Evolutionary conservation across 768 basidiomycete genomes (phyloP), one percentile per base, ranked within the genome.

Genomic region (Pisolithus tinctorius): DNA sequence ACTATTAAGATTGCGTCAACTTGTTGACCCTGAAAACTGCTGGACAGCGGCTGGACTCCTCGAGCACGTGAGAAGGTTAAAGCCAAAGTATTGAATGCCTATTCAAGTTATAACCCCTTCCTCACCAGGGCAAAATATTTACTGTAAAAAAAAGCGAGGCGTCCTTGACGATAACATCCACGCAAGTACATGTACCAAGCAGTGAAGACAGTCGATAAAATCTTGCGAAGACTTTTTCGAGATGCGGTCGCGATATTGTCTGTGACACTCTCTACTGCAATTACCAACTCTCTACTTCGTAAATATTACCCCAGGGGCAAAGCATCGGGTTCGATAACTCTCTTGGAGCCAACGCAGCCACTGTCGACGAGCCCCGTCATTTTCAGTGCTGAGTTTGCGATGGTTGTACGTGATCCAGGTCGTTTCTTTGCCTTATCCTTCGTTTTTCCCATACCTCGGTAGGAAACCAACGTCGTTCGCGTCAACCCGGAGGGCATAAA

Each of bases 391-490:
- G 69, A 81, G 59, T 80, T 72, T 60, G 81, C 81, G 0, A 77
- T 81, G 57, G 65, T 75, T 62, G 86, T 86, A 54, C 38, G 71
- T 68, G 25, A 14, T 36, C 8, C 45, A 9, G 20, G 14, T 13
- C 1, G 14, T 36, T 30, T n/a, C 20, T 11, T 17, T 6, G 11
- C 3, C 16, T 20, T n/a, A 30, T 34, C 14, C 11, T 5, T 17
- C 30, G 13, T 30, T 20, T 16, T 40, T n/a, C 29, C 45, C 16
- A 48, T n/a, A 16, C 55, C 16, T 31, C 17, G 26, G 36, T 63
- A 88, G 86, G 71, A 72, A 54, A 83, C 81, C 2, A 71, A 78
- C 55, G 55, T 87, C 17, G 84, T 87, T 8, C 70, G 71, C 30
- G 73, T 88, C 48, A 76, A 80, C 61, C 74, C 77, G 20, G 67